phyloP scores from a whole-genome alignment of 805 yeast genomes.

The Citeromyces matritensis region DNA sequence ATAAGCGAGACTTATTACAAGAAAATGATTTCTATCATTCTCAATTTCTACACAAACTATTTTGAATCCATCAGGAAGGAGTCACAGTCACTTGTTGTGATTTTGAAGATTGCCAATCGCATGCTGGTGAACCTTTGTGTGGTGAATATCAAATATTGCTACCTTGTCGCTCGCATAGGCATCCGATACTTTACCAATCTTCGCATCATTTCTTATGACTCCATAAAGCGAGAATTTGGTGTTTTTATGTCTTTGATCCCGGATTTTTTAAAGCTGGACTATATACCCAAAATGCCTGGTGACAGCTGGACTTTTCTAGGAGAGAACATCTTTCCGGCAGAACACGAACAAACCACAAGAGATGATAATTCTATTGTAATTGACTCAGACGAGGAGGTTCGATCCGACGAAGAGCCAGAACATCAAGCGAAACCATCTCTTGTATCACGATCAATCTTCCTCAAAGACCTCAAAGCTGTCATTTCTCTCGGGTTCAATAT shows the following conservation, averaged over 20 bases:
- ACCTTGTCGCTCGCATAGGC: slow-evolving; percentile 22
- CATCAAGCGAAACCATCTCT: no score
- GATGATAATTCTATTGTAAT: not conserved
- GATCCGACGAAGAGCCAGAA: no score
- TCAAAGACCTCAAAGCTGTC: not conserved
- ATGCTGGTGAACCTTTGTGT: slow-evolving; percentile 25
- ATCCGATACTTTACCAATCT: slow-evolving; percentile 17
- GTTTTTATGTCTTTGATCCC: slow-evolving; percentile 29
- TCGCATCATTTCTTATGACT: slow-evolving; percentile 23
- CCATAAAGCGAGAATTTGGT: slow-evolving; percentile 24
- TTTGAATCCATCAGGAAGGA: slow-evolving; percentile 8
- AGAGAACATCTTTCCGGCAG: no score
- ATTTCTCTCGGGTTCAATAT: no score
- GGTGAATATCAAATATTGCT: slow-evolving; percentile 19
- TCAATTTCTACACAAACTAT: slow-evolving; percentile 1
- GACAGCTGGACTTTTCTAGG: slow-evolving; percentile 10
- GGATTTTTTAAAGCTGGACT: slow-evolving; percentile 16
- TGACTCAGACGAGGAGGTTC: slow-evolving; percentile 2
- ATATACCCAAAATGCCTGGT: slow-evolving; percentile 13
- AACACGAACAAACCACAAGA: no score
- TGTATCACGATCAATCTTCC: no score
- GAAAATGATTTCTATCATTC: slow-evolving; percentile 1
- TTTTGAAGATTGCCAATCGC: slow-evolving; percentile 29
- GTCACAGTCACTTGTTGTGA: slow-evolving; percentile 10
- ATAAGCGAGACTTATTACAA: slow-evolving; percentile 1